Percentiles rank a stretch among this genome's conserved stretches.
phyloP scores from a whole-genome alignment of 192 early-diverging fungal genomes.

The Mortierella hygrophila region DNA sequence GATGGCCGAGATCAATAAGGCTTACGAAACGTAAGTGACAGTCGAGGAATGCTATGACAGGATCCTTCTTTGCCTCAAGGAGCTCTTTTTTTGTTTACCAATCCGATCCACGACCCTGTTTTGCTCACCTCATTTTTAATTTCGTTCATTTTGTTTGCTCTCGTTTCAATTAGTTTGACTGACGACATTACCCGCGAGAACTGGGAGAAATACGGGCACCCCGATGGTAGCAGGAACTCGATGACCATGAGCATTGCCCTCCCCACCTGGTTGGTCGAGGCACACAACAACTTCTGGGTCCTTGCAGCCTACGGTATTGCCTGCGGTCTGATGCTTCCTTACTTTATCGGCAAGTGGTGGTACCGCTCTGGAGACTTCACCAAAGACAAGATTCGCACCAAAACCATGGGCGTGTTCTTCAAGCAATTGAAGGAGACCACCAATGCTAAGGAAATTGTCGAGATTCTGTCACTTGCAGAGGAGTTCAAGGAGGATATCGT shows the following conservation, averaged over 20 bases:
- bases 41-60: neutral
- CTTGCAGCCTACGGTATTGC: slow-evolving; percentile 86
- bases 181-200: slow-evolving; percentile 90
- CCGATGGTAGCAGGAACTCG: slow-evolving; percentile 81
- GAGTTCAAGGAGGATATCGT: slow-evolving; percentile 76
- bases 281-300: slow-evolving; percentile 86
- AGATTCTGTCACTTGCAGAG: slow-evolving; percentile 77
- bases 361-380: slow-evolving; percentile 88
- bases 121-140: slow-evolving; percentile 3
- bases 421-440: slow-evolving; percentile 87
- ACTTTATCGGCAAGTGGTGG: slow-evolving; percentile 96
- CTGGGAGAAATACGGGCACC: slow-evolving; percentile 97
- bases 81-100: neutral
- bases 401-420: slow-evolving; percentile 93
- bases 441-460: slow-evolving; percentile 75
- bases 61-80: neutral
- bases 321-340: slow-evolving; percentile 92
- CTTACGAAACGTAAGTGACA: slow-evolving; percentile 84
- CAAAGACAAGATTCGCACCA: slow-evolving; percentile 90
- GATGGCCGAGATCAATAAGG: slow-evolving; percentile 92
- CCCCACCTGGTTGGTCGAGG: slow-evolving; percentile 90
- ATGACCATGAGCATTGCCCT: slow-evolving; percentile 93
- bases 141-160: neutral
- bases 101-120: neutral
- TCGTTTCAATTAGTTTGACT: slow-evolving; percentile 74